These are phyloP conservation scores for Tieghemostelium lacteum DNA, from an alignment of 78 protist species.

Conservation along the genomic window DNA sequence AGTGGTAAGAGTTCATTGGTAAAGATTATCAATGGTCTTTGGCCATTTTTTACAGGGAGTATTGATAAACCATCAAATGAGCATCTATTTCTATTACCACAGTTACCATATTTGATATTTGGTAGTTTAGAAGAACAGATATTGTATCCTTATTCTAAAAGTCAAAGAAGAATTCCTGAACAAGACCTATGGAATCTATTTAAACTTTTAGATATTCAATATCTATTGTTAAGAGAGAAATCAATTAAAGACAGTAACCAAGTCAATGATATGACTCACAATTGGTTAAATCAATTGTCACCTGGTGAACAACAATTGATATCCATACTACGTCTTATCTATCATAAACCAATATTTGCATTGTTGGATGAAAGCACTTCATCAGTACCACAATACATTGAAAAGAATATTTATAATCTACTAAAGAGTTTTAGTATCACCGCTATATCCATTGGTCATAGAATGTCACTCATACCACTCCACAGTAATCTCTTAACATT, in stretches of 20 bases:
- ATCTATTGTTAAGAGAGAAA: conserved; percentile 42
- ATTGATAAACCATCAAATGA: conserved; percentile 31
- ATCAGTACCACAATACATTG: conserved; percentile 55
- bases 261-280: conserved; percentile 53
- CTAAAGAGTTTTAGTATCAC: conserved; percentile 28
- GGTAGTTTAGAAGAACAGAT: conserved; percentile 76
- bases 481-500: conserved; percentile 42
- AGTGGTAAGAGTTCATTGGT: conserved; percentile 81
- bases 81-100: conserved; percentile 52
- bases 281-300: conserved; percentile 75
- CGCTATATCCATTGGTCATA: conserved; percentile 49
- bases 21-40: conserved; percentile 64
- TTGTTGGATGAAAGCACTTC: conserved; percentile 70
- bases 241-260: conserved; percentile 12
- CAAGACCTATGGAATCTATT: conserved; percentile 15
- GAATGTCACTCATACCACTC: conserved; percentile 18
- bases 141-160: conserved; percentile 52
- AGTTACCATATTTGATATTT: conserved; percentile 71
- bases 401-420: conserved; percentile 21
- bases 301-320: conserved; percentile 85
- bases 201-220: conserved; percentile 4
- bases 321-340: conserved; percentile 44
- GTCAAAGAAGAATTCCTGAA: neutral
- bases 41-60: conserved; percentile 75
- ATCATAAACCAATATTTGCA: conserved; percentile 73